Percentiles rank a stretch among this genome's conserved stretches.
Conservation (phyloP, 805 yeast species). For the Starmerella bacillaris region DNA sequence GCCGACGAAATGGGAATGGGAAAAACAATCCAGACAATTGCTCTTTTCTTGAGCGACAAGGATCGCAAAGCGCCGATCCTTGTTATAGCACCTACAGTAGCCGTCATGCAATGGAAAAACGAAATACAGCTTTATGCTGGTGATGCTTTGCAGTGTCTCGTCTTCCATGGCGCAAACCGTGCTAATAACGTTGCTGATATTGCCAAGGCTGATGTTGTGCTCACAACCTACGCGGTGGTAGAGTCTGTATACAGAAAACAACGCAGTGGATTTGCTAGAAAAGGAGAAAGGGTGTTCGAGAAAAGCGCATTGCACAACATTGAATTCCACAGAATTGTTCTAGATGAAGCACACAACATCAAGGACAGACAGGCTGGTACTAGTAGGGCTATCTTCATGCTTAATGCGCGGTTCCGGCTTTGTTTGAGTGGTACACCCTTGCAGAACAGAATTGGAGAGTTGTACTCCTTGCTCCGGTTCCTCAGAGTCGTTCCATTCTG, state of each 20-base stretch:
- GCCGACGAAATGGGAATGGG: slow-evolving; percentile 99
- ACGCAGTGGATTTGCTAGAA: slow-evolving; percentile 62
- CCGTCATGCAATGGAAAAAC: slow-evolving; percentile 90
- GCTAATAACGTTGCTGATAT: slow-evolving; percentile 40
- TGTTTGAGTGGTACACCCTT: slow-evolving; percentile 93
- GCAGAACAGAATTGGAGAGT: slow-evolving; percentile 90
- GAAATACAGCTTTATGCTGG: slow-evolving; percentile 78
- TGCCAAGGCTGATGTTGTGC: slow-evolving; percentile 49
- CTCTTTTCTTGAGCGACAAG: slow-evolving; percentile 54
- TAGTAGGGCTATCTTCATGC: slow-evolving; percentile 69
- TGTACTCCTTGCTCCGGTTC: slow-evolving; percentile 80
- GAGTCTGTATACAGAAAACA: slow-evolving; percentile 78
- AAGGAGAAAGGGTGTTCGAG: slow-evolving; percentile 53
- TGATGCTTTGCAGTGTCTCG: slow-evolving; percentile 44
- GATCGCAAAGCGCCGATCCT: slow-evolving; percentile 47
- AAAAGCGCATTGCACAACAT: slow-evolving; percentile 55
- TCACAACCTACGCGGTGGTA: slow-evolving; percentile 83
- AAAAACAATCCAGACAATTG: slow-evolving; percentile 90
- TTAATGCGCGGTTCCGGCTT: slow-evolving; percentile 62
- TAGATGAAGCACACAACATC: slow-evolving; percentile 96
- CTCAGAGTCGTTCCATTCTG: slow-evolving; percentile 72
- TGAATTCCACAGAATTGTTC: slow-evolving; percentile 63
- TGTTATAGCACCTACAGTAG: slow-evolving; percentile 97
- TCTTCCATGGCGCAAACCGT: slow-evolving; percentile 78
- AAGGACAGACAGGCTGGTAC: slow-evolving; percentile 89